Evolutionary conservation across 768 basidiomycete genomes (phyloP), one percentile per base, ranked within the genome.

Genomic region (Cystobasidiopsis lactophilus): DNA sequence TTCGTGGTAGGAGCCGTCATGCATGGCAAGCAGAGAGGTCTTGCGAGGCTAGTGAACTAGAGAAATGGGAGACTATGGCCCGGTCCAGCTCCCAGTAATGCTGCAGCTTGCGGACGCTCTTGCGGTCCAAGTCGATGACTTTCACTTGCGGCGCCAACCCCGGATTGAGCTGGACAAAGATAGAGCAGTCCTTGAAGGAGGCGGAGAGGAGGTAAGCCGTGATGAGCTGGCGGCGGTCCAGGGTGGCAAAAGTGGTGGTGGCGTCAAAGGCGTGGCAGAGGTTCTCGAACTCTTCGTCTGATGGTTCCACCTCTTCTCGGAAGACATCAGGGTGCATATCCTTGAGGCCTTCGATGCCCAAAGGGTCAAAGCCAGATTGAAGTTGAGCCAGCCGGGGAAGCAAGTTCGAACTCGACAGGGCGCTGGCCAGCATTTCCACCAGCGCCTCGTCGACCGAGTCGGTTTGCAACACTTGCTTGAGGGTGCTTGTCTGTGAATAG

Each of bases 111-210:
- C 67, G 63, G 59, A 81, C 67, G 46, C 73, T 71, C 68, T 96
- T 95, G 52, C 77, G 71, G 66, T 89, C 91, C 45, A 93, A 68
- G 65, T 96, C 91, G 59, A 95, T 84, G 33, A 86, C 69, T 29
- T 75, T 78, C 26, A 82, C 72, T n/a, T n/a, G n/a, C n/a, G n/a
- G n/a, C n/a, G n/a, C n/a, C n/a, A n/a, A n/a, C n/a, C n/a, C n/a
- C n/a, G n/a, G n/a, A n/a, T n/a, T n/a, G n/a, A n/a, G n/a, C 18
- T 68, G 66, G 19, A 48, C 9, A 51, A 81, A 75, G 50, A 81
- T 53, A 0, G 89, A 93, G 68, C 91, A 98, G 66, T 98, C 91
- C 65, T 98, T 98, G 73, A 98, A 86, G 5, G 83, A 82, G 24
- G 85, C 85, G 3, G 85, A 85, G 49, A 95, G 77, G 21, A 86